Evolutionary conservation across 2,329 filamentous ascomycete species (phyloP), one percentile per base, ranked within the genome.

Genomic region (Tolypocladium capitatum): DNA sequence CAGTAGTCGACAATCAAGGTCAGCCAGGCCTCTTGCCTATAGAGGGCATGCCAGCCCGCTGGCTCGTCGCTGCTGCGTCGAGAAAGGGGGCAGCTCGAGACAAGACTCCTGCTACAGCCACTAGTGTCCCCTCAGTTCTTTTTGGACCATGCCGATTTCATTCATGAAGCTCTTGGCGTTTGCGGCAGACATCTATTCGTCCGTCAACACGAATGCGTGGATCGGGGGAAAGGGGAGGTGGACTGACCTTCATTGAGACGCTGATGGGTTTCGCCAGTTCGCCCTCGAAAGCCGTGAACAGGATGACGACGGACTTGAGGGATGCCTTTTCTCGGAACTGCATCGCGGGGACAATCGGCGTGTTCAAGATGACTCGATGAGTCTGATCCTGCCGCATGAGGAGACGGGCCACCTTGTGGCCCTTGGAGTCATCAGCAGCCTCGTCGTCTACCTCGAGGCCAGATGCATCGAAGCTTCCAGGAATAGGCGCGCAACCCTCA

Each of bases 381-480:
- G 87, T 92, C 51, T 89, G 88, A 59, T 96, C 90, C 55, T 94
- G 88, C 18, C 91, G 83, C 81, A 96, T 89, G 51, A 97, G 77
- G 54, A 97, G 77, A 38, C 91, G 84, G 24, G 83, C 75, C 48
- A 78, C 70, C 53, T 75, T 74, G 46, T 69, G 65, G 18, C 56
- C 54, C 49, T 56, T 52, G 8, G 49, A 44, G 2, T 53, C 60
- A 20, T 55, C 56, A 4, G 55, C 59, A 36, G 58, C 64, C 11
- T 62, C 63, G 2, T 70, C 67, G 18, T 74, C 69, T 3, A 71
- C 64, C 45, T 74, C 71, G 4, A 77, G 58, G 16, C 62, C 62
- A 5, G 77, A 79, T 18, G 71, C 70, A 55, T 81, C 75, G 50
- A 81, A 81, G 16, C 70, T 72, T 24, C 71, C 71, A 2, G 74